Evolutionary conservation across 148 eudicot species (phyloP).

Genomic region (Rhododendron ferrugineum): DNA sequence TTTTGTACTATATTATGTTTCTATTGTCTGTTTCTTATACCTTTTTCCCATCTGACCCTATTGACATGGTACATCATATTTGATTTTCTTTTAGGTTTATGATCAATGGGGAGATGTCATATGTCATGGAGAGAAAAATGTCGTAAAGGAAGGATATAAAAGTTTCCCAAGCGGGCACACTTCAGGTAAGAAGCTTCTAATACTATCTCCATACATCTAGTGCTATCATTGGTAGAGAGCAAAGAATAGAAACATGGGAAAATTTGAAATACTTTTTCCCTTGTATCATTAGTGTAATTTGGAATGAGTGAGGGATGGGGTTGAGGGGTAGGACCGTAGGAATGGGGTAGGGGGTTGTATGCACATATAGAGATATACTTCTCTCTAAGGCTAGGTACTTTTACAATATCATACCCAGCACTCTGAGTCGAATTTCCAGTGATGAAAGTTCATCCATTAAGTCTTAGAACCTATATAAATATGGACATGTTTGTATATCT

Average conservation of each 20-base stretch:
- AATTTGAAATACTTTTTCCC: not conserved
- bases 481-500: not conserved
- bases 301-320: not conserved
- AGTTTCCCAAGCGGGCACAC: conserved; percentile 44
- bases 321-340: not conserved
- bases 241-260: not conserved
- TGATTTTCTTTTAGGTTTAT: conserved; percentile 18
- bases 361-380: not conserved
- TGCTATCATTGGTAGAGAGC: not conserved
- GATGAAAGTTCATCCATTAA: not conserved
- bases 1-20: not conserved
- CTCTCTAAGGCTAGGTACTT: not conserved
- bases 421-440: too few species aligned
- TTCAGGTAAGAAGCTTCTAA: conserved; percentile 27
- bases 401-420: not conserved
- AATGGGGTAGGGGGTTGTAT: not conserved
- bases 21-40: not conserved
- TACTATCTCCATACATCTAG: not conserved
- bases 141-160: conserved; percentile 34
- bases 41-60: too few species aligned
- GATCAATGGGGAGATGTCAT: conserved; percentile 36
- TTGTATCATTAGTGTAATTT: not conserved
- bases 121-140: conserved; percentile 27
- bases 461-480: not conserved
- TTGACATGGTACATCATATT: not conserved